A percentile compares a stretch with the other conserved stretches of the same genome.
Conservation (phyloP, 345 rosid species). For the Tarenaya hassleriana region DNA sequence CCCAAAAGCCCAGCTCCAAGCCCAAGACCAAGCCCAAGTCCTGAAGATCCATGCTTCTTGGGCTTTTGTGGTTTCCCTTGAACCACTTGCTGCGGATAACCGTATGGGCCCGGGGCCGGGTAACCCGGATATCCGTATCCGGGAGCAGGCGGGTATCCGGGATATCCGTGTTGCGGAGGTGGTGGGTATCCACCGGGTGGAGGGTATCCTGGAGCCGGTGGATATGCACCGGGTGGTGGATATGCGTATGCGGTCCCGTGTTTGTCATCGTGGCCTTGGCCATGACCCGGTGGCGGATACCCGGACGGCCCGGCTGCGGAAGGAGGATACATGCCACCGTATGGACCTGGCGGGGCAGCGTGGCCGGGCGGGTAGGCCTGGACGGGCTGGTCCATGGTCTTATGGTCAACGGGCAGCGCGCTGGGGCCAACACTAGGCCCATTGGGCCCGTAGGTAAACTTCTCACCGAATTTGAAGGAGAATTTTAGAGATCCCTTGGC, state of each 20-base stretch:
- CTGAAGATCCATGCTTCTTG: conserved; percentile 27
- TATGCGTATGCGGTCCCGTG: conserved; percentile 20
- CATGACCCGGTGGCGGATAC: conserved; percentile 25
- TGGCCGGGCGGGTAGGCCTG: conserved; percentile 33
- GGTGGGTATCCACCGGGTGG: conserved; percentile 13
- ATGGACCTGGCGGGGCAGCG: conserved; percentile 12
- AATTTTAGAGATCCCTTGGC: conserved; percentile 28
- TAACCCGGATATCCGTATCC: conserved; percentile 23
- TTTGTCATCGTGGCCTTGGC: conserved; percentile 26
- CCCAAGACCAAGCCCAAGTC: conserved; percentile 32
- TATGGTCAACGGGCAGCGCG: conserved; percentile 2
- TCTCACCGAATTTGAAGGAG: conserved; percentile 29
- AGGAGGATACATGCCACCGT: conserved; percentile 19
- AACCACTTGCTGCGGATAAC: conserved; percentile 26
- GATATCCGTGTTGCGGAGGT: not conserved
- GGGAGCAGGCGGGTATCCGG: conserved; percentile 12
- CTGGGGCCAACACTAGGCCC: conserved; percentile 18
- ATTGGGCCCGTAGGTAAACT: conserved; percentile 22
- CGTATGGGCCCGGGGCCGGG: conserved; percentile 26
- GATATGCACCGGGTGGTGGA: conserved; percentile 1
- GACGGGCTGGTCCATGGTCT: conserved; percentile 24
- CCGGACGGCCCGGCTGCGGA: conserved; percentile 21
- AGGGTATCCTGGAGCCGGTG: no score
- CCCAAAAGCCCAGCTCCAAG: conserved; percentile 36
- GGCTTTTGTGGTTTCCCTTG: conserved; percentile 28